Percentiles rank a stretch among this genome's conserved stretches.
Evolutionary conservation across 2,329 filamentous ascomycete species (phyloP).

Genomic region (Verticillium nonalfalfae): DNA sequence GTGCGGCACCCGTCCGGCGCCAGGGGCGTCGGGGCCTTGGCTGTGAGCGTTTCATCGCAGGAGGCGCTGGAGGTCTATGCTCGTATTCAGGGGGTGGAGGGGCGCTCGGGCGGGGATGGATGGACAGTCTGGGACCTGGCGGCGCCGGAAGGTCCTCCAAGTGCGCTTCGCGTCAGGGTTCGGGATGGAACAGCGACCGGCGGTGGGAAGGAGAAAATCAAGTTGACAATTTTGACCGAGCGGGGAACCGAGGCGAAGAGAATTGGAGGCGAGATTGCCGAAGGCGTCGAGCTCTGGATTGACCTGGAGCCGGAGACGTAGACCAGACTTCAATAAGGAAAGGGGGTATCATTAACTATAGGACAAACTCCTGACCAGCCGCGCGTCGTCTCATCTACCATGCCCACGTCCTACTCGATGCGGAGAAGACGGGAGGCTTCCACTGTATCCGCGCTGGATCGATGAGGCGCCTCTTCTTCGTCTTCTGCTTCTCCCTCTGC

Average conservation of each 20-base stretch:
- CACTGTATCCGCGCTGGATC: slow-evolving; percentile 77
- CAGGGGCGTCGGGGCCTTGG: slow-evolving; percentile 32
- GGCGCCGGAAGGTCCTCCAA: not conserved
- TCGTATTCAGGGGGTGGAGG: not conserved
- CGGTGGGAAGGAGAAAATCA: not conserved
- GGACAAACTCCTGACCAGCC: not conserved
- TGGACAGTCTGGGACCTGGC: not conserved
- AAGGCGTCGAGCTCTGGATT: not conserved
- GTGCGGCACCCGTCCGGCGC: slow-evolving; percentile 44
- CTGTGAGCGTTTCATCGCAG: not conserved
- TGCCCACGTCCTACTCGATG: slow-evolving; percentile 87
- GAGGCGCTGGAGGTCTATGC: not conserved
- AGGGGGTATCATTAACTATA: slow-evolving; percentile 2
- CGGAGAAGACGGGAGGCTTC: slow-evolving; percentile 94
- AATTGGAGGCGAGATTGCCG: not conserved
- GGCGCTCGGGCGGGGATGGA: not conserved
- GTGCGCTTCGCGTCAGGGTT: not conserved
- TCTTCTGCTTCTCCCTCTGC: slow-evolving; percentile 71
- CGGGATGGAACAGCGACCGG: not conserved
- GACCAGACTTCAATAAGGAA: not conserved
- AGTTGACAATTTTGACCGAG: not conserved
- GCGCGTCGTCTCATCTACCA: slow-evolving; percentile 57
- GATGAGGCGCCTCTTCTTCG: slow-evolving; percentile 71
- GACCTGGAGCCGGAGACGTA: not conserved
- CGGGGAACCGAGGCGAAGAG: not conserved